Base-by-base conservation (phyloP, 2,329 filamentous ascomycete species). In the Atkinsonella hypoxylon region DNA sequence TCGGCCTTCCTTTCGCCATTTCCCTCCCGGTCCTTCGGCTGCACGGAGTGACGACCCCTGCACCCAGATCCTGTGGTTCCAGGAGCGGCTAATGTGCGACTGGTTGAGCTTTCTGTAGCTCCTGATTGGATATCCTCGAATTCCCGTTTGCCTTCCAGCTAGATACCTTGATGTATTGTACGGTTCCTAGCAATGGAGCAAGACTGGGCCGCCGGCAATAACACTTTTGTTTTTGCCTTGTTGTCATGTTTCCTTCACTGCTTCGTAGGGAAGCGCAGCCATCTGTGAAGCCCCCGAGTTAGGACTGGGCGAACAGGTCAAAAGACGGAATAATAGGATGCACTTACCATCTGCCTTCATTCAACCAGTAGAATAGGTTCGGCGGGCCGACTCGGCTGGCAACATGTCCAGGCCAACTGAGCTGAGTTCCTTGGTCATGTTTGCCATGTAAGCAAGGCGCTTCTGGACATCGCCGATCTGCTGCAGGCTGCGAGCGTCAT, bases 401-500 rank as follows among this genome's bases (percentile, higher is more conserved):
- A n/a, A 17, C 17, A 40, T 45, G 4, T 40, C 36, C 30, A 49
- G 7, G 12, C 26, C 12, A 4, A 31, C 32, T 4, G 49, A 39
- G 45, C 44, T 51, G 22, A 51, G 48, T 18, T 53, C 42, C 49
- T 57, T 57, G 46, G 64, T 64, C 51, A 81, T 74, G 64, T 73
- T 76, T 45, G 68, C 66, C 74, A 81, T 78, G 58, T 71, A 68
- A 48, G 65, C 60, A 41, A 81, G 65, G 54, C 72, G 74, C 45
- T 68, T 68, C 64, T 76, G 72, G 47, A 77, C 71, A 51, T 72
- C 70, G 53, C 64, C 65, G 58, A 83, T 72, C 50, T 76, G 73
- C 54, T 78, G 70, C 54, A 79, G 65, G 55, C 75, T 77, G 54
- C 77, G 70, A 48, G 70, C 64, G 54, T 78, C 75, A 55, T 74